These are phyloP conservation scores for Pythium brassicae DNA, from an alignment of 352 stramenopile species.

Conservation along the genomic window DNA sequence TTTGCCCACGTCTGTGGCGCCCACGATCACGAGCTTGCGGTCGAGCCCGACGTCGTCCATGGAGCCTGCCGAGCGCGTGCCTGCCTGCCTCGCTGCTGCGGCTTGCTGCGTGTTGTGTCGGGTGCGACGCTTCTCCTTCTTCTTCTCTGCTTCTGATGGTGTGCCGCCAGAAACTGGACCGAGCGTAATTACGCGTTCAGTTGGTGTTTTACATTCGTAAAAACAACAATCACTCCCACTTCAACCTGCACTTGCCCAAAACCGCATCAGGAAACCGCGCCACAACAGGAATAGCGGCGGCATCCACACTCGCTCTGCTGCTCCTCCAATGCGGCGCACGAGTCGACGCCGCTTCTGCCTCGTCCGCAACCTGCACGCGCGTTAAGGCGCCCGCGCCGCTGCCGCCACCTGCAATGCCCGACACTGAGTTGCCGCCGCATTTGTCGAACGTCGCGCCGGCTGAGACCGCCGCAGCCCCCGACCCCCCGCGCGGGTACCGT, in stretches of 20 bases:
- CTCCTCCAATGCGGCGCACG: too few species aligned
- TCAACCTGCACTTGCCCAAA: too few species aligned
- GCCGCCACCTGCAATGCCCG: not conserved
- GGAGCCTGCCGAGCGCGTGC: not conserved
- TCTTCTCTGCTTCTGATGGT: not conserved
- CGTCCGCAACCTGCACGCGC: too few species aligned
- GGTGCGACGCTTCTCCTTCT: not conserved
- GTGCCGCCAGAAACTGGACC: not conserved
- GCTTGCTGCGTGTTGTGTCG: too few species aligned
- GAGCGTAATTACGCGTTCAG: too few species aligned
- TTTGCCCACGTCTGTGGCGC: constrained; percentile 85
- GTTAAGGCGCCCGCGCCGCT: too few species aligned
- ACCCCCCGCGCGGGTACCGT: constrained; percentile 91
- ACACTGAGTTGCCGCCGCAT: not conserved
- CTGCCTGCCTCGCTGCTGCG: not conserved
- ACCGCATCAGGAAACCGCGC: too few species aligned
- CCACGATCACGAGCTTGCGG: constrained; percentile 88
- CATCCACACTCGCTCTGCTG: too few species aligned
- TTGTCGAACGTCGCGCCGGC: constrained; percentile 90
- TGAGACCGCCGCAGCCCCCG: constrained; percentile 96
- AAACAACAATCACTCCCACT: too few species aligned
- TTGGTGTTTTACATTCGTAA: too few species aligned
- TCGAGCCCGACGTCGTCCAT: constrained; percentile 87
- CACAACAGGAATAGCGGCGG: too few species aligned
- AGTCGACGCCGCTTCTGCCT: too few species aligned